Conservation (phyloP, 1,284 basidiomycete species). For the Paramarasmius palmivorus region DNA sequence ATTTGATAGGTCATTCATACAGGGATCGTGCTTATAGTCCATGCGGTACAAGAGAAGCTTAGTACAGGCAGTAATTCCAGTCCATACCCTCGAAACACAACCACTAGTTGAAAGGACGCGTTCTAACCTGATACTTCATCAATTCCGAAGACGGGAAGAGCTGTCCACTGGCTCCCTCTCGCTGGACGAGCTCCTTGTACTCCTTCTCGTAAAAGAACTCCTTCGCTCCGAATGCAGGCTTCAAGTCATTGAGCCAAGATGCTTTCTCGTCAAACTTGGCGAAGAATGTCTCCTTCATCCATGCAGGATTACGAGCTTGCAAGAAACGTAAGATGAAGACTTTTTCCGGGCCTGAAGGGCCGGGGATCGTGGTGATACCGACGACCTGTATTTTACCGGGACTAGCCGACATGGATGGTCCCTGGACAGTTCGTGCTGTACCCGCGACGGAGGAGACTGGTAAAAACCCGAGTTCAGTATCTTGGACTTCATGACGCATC, state of each 20-base stretch:
- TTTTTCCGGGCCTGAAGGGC: background rate
- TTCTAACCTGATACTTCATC: no score
- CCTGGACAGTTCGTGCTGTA: background rate
- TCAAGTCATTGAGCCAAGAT: background rate
- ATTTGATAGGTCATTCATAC: no score
- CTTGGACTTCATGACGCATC: no score
- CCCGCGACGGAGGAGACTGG: background rate
- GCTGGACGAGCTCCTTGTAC: background rate
- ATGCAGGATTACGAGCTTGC: background rate
- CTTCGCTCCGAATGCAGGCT: background rate
- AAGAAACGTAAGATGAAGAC: constrained; percentile 1
- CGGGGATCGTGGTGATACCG: background rate
- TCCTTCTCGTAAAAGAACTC: background rate
- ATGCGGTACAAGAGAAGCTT: no score
- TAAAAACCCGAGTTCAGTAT: no score
- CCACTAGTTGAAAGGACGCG: no score
- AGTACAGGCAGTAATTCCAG: no score
- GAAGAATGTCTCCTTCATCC: background rate
- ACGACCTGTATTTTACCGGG: background rate
- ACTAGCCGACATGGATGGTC: background rate
- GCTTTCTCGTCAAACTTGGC: background rate
- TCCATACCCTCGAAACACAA: no score
- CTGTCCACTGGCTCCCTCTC: background rate
- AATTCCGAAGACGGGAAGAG: background rate
- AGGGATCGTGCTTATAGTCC: no score